phyloP scores from a whole-genome alignment of 495 filamentous ascomycete species.

The Achaetomiella virescens region DNA sequence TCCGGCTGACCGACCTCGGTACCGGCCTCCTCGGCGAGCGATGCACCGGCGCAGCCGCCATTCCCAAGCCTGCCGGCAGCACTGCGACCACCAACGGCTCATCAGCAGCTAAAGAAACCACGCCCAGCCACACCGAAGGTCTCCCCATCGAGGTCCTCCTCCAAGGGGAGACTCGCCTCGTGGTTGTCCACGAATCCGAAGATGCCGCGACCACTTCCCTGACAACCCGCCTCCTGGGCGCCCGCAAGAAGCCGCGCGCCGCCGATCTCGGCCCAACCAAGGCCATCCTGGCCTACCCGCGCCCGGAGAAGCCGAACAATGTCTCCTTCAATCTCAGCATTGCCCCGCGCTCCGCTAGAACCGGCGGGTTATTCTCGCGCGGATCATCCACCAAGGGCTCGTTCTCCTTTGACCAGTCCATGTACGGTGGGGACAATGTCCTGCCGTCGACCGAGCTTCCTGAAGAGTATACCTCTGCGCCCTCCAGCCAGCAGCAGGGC shows the following conservation, averaged over 20 bases:
- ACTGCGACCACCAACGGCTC: conserved; percentile 19
- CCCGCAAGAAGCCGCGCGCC: conserved; percentile 30
- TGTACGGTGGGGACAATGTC: not conserved
- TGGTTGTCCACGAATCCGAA: conserved; percentile 49
- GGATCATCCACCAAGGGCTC: not conserved
- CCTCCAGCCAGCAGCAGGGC: conserved; percentile 21
- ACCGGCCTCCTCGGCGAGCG: conserved; percentile 61
- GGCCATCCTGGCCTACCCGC: conserved; percentile 39
- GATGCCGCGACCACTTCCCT: conserved; percentile 30
- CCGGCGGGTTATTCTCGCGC: conserved; percentile 9
- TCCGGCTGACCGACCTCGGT: conserved; percentile 42
- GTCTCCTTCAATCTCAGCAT: conserved; percentile 44
- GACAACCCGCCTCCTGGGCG: conserved; percentile 25
- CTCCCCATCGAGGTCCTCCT: conserved; percentile 54
- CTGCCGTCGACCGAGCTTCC: conserved; percentile 19
- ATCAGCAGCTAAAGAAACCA: conserved; percentile 28
- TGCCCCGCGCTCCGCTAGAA: conserved; percentile 11
- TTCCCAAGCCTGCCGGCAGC: conserved; percentile 36
- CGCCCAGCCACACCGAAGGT: conserved; percentile 21
- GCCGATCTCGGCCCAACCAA: conserved; percentile 18
- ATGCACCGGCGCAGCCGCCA: conserved; percentile 52
- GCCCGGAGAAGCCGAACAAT: conserved; percentile 35
- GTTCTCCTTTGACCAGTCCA: conserved; percentile 24
- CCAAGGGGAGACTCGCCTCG: conserved; percentile 56
- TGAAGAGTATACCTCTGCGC: conserved; percentile 7